These are phyloP conservation scores for Fraxinus pennsylvanica DNA, from an alignment of 257 asterid genomes.

Conservation along the genomic window DNA sequence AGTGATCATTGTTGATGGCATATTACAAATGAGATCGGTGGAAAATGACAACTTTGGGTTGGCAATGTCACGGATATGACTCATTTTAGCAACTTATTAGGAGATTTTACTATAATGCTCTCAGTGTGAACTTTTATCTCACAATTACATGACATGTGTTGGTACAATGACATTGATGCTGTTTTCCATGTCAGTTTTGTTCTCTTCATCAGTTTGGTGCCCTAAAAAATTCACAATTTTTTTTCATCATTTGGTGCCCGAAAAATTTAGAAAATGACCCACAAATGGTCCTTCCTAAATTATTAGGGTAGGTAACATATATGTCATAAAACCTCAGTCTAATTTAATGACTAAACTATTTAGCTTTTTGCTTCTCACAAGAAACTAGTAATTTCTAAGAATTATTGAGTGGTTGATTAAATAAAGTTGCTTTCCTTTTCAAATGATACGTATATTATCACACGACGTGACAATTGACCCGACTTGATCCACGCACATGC, in stretches of 20 bases:
- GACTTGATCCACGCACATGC: no score
- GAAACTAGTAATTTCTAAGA: neutral
- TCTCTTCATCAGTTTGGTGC: neutral
- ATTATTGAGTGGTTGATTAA: neutral
- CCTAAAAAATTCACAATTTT: neutral
- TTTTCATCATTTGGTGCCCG: neutral
- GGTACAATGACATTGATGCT: slow-evolving; percentile 4
- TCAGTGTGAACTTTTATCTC: neutral
- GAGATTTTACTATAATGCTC: neutral
- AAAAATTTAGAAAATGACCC: neutral
- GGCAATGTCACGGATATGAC: neutral
- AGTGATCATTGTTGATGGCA: no score
- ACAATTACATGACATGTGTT: neutral
- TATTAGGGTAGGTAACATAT: slow-evolving; percentile 22
- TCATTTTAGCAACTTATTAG: neutral
- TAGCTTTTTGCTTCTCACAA: neutral
- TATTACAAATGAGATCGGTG: no score
- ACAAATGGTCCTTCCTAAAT: neutral
- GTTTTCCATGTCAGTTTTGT: slow-evolving; percentile 21
- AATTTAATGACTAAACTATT: neutral
- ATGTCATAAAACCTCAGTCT: neutral
- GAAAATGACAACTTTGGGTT: neutral
- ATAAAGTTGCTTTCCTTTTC: neutral
- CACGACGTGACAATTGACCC: no score
- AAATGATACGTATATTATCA: neutral